Conservation (phyloP, 176 grass and related monocot genomes). For the Triticum dicoccoides region DNA sequence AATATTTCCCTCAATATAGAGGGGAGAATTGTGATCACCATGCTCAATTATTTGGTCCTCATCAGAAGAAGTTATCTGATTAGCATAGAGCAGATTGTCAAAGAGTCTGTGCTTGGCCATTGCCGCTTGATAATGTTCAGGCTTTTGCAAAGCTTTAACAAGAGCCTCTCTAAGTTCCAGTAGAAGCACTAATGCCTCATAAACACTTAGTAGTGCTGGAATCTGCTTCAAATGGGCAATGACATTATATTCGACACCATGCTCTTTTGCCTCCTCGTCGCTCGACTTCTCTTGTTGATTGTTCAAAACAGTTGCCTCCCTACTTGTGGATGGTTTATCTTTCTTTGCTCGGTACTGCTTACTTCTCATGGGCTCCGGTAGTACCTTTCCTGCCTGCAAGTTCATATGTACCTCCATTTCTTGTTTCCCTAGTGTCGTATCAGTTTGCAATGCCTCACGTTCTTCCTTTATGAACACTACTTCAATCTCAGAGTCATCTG, state of each 20-base stretch:
- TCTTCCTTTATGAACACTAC: background rate
- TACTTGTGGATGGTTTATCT: background rate
- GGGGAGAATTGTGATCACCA: background rate
- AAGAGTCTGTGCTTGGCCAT: background rate
- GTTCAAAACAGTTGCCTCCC: background rate
- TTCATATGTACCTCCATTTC: background rate
- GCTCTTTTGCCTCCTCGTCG: background rate
- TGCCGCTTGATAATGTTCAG: background rate
- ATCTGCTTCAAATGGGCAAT: background rate
- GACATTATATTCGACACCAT: background rate
- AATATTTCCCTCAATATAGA: background rate
- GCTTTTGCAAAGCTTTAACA: background rate
- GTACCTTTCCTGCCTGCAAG: background rate
- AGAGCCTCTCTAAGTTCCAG: background rate
- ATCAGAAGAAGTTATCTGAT: background rate
- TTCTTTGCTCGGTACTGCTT: background rate
- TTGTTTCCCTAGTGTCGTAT: background rate
- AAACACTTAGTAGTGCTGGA: background rate
- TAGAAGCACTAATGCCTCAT: background rate
- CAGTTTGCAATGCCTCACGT: background rate
- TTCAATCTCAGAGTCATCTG: background rate
- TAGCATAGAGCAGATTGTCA: too few species aligned
- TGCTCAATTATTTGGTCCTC: background rate
- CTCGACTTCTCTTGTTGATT: background rate
- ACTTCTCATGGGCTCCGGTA: background rate